A percentile compares a stretch with the other conserved stretches of the same genome.
Conservation (phyloP, 148 eudicot genomes). For the Vaccinium darrowii region DNA sequence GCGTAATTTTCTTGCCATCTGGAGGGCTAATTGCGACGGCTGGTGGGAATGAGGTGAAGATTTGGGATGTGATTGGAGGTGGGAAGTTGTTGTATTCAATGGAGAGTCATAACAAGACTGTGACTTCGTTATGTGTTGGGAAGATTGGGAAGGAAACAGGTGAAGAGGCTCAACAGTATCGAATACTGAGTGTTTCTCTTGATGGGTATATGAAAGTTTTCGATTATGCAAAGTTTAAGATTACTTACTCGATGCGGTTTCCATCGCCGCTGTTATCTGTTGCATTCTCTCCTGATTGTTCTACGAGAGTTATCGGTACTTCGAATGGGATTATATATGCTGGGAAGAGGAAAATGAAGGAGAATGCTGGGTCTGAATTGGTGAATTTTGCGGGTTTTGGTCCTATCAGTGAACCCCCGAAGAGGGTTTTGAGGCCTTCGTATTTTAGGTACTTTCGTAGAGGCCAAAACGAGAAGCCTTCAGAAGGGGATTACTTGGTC, state of each 20-base stretch:
- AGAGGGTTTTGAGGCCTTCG: slow-evolving; percentile 58
- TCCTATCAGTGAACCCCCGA: slow-evolving; percentile 40
- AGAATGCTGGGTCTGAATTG: slow-evolving; percentile 28
- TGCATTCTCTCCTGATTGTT: slow-evolving; percentile 80
- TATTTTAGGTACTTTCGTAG: slow-evolving; percentile 79
- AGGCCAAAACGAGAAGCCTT: slow-evolving; percentile 82
- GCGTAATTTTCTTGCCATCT: slow-evolving; percentile 69
- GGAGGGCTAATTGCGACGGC: slow-evolving; percentile 84
- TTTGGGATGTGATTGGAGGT: slow-evolving; percentile 96
- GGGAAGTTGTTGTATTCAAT: slow-evolving; percentile 66
- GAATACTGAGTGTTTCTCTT: slow-evolving; percentile 75
- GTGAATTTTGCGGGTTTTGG: slow-evolving; percentile 35
- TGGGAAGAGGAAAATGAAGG: slow-evolving; percentile 67
- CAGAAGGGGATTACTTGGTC: slow-evolving; percentile 68
- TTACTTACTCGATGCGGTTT: slow-evolving; percentile 79
- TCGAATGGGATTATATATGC: slow-evolving; percentile 75
- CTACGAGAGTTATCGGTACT: slow-evolving; percentile 69
- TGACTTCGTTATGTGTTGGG: slow-evolving; percentile 80
- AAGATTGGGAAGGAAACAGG: slow-evolving; percentile 56
- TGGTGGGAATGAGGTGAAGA: slow-evolving; percentile 78
- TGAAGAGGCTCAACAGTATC: slow-evolving; percentile 51
- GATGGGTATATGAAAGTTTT: slow-evolving; percentile 93
- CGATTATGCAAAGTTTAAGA: slow-evolving; percentile 73
- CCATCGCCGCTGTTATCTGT: slow-evolving; percentile 75
- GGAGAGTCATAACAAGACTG: slow-evolving; percentile 92